Evolutionary conservation across 2,329 filamentous ascomycete genomes (phyloP), one percentile per base, ranked within the genome.

Genomic region (Periconia macrospinosa): DNA sequence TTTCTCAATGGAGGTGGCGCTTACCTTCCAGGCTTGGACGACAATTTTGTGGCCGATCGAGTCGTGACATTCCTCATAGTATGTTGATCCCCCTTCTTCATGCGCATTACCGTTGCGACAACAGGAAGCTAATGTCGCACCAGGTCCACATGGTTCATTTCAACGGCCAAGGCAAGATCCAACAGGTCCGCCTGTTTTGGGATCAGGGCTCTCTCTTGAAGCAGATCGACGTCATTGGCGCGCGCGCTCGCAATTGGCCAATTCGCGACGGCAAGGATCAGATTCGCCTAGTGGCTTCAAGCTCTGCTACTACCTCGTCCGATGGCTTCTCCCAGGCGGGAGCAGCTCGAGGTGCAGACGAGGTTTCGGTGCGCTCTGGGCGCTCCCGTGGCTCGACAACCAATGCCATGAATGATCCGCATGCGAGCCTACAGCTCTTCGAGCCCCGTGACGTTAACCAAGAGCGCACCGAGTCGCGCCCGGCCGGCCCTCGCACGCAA

Each of bases 191-290:
- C 63, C 85, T 93, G 63, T 91, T 89, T 73, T 99, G 94, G 94
- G 94, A 99, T 73, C 94, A 99, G 75, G 92, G 87, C 56, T 89
- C 91, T 50, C 84, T 99, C 41, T 84, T 99, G 62, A 97, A 94
- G 78, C 89, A 96, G 74, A 83, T 97, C 59, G 92, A 97, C 58
- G 87, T 97, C 52, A 97, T 99, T 74, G 93, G 94, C 67, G 88
- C 87, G 70, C 88, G 89, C 50, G 91, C 90, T 52, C 90, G 89
- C 73, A 96, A 94, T 76, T 99, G 94, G 94, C 94, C 94, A 50
- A 95, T 99, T 70, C 86, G 86, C 63, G 92, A 96, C 71, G 89
- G 88, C 70, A 85, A 85, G 66, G 92, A 96, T 50, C 92, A 97
- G 78, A 82, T 88, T 63, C 87, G 86, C 66, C 78, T 96, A 66